These are phyloP conservation scores for Amanita pseudoporphyria DNA, from an alignment of 768 basidiomycete genomes.

Conservation along the genomic window DNA sequence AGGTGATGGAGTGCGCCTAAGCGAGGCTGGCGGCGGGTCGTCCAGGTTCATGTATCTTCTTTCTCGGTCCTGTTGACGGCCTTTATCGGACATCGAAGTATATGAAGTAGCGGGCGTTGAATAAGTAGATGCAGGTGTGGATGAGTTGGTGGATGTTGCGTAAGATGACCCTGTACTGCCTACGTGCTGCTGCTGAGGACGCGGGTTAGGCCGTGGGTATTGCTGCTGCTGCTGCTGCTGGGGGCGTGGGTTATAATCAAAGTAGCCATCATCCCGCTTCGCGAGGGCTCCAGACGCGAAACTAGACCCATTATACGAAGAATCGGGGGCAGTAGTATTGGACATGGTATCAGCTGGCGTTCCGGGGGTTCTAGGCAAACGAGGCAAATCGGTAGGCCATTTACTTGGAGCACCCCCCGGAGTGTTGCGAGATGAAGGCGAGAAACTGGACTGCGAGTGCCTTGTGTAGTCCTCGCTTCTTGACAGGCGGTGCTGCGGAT, in stretches of 20 bases:
- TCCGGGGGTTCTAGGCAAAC: constrained; percentile 23
- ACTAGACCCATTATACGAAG: not conserved
- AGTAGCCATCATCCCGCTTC: constrained; percentile 2
- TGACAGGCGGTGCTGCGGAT: constrained; percentile 6
- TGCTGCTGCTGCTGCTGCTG: constrained; percentile 2
- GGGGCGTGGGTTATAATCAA: constrained; percentile 6
- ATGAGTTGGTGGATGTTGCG: not conserved
- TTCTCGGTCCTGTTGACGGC: not conserved
- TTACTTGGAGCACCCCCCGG: not conserved
- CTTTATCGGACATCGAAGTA: not conserved
- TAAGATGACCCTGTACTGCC: not conserved
- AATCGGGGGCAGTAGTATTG: constrained; percentile 6
- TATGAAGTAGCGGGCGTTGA: constrained; percentile 3
- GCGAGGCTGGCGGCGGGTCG: constrained; percentile 7
- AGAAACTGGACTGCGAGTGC: constrained; percentile 1
- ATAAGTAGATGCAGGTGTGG: not conserved
- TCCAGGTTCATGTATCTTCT: constrained; percentile 4
- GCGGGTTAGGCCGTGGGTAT: not conserved
- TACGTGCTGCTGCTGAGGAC: not conserved
- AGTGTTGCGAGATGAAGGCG: constrained; percentile 2
- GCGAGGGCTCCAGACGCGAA: not conserved
- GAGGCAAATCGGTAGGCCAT: constrained; percentile 23
- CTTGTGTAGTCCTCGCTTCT: constrained; percentile 6
- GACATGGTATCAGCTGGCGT: constrained; percentile 12
- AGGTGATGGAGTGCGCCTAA: constrained; percentile 3